Percentiles rank a stretch among this genome's conserved stretches.
Conservation (phyloP, 805 yeast genomes). For the Zygoascus biomembranicola region DNA sequence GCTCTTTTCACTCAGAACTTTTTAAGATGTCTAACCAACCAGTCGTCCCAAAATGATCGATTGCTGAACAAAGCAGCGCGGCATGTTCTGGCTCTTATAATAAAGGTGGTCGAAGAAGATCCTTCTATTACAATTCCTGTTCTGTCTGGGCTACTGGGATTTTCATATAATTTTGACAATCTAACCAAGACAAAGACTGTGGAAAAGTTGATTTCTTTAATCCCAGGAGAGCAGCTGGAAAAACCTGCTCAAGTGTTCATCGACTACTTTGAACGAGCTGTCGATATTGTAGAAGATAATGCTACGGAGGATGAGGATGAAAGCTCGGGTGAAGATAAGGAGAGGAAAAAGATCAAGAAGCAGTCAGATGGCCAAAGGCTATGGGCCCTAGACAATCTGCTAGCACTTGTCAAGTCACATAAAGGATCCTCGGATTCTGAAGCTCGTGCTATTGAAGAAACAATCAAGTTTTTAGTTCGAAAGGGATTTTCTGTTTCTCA, state of each 20-base stretch:
- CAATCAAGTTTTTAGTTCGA: slow-evolving; percentile 34
- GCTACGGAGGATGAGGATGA: slow-evolving; percentile 7
- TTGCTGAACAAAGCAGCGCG: slow-evolving; percentile 60
- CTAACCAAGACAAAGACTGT: slow-evolving; percentile 66
- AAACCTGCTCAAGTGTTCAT: slow-evolving; percentile 21
- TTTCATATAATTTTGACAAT: slow-evolving; percentile 54
- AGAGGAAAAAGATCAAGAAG: not conserved
- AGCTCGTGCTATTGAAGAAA: not conserved
- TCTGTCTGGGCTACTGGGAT: slow-evolving; percentile 31
- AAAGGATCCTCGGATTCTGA: not conserved
- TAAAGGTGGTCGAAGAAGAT: slow-evolving; percentile 31
- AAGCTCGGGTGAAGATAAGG: slow-evolving; percentile 5
- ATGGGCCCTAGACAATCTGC: slow-evolving; percentile 55
- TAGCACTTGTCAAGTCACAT: slow-evolving; percentile 33
- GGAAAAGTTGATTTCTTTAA: slow-evolving; percentile 33
- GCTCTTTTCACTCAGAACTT: slow-evolving; percentile 39
- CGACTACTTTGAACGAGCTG: slow-evolving; percentile 12
- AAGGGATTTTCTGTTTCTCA: slow-evolving; percentile 34
- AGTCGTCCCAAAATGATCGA: slow-evolving; percentile 58
- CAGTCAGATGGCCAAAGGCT: slow-evolving; percentile 31
- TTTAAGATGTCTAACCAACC: slow-evolving; percentile 66
- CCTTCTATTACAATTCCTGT: slow-evolving; percentile 30
- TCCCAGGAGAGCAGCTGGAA: slow-evolving; percentile 7
- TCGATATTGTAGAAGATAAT: slow-evolving; percentile 10
- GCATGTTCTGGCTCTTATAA: slow-evolving; percentile 37